Base-by-base conservation (phyloP, 2,329 filamentous ascomycete species). In the Paecilomyces sp. region DNA sequence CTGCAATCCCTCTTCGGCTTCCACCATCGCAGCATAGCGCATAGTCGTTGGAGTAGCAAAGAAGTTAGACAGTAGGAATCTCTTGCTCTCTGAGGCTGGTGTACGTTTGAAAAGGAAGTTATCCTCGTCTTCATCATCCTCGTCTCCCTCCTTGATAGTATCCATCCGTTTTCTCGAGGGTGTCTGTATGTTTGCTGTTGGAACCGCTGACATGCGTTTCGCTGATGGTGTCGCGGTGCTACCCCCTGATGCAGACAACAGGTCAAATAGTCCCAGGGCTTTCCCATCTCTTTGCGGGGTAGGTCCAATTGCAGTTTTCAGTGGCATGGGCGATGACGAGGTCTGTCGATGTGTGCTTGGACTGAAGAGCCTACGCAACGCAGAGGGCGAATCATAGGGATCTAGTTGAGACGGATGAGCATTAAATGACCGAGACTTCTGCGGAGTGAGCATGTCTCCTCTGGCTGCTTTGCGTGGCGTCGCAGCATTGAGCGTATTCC, bases 271-370 rank as follows among this genome's bases (percentile, higher is more conserved):
- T 0, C 79, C 79, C 2, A 81, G 64, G 0, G 78, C 72, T 53
- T 75, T 79, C 9, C 79, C 79, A 66, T 81, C 77, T 41, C 79
- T 75, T 60, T 80, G 77, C 1, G 79, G 79, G 2, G 79, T 81
- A 12, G 79, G 79, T 3, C 78, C 79, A 56, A 81, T 77, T 25
- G 71, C 73, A 8, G 71, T 63, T 53, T 76, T 74, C 1, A 79
- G 63, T 2, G 75, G 73, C 8, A 71, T 68, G 13, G 73, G 70
- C 13, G 71, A 69, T 28, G 67, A 60, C 6, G 62, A 54, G 47
- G 57, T 61, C 58, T 70, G 66, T 15, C 62, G 64, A 54, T 76
- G 73, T 2, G 71, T 66, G 28, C 65, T 69, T 7, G 76, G 70
- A 57, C 72, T 74, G 68, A 75, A 75, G 11, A 77, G 64, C 34